phyloP scores from a whole-genome alignment of 345 rosid genomes.

The Brassica carinata region DNA sequence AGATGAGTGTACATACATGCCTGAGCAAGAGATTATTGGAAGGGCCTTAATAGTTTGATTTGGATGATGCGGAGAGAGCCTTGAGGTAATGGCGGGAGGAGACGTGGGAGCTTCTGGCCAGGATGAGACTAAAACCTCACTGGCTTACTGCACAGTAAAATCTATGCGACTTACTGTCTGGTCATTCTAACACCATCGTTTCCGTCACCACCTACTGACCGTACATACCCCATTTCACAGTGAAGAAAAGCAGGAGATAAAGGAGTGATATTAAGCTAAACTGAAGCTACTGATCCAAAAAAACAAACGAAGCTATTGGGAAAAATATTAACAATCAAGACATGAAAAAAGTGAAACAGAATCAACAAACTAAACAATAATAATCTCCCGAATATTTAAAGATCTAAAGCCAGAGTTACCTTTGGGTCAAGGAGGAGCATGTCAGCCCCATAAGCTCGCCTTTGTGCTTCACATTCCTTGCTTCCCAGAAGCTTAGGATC shows the following conservation, averaged over 20 bases:
- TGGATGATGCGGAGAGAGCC: conserved; percentile 36
- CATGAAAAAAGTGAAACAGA: too few species aligned
- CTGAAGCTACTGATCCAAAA: neutral
- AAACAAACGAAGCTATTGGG: too few species aligned
- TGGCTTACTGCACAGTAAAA: conserved; percentile 24
- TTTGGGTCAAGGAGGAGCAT: neutral
- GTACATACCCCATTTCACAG: conserved; percentile 33
- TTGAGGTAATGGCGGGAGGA: conserved; percentile 40
- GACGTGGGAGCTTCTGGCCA: conserved; percentile 37
- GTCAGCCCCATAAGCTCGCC: neutral
- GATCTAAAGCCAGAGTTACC: neutral
- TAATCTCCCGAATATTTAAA: neutral
- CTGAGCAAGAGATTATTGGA: too few species aligned
- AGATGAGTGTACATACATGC: conserved; percentile 32
- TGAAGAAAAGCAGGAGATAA: conserved; percentile 28
- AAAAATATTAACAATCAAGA: too few species aligned
- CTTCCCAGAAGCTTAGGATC: neutral
- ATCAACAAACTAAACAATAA: too few species aligned
- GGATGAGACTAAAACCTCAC: conserved; percentile 34
- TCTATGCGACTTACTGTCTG: conserved; percentile 33
- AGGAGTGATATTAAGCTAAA: neutral
- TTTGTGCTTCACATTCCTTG: neutral
- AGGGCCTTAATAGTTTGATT: too few species aligned
- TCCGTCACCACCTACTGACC: conserved; percentile 39
- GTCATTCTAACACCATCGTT: conserved; percentile 32